Conservation (phyloP, 2,329 filamentous ascomycete genomes). For the Plectosphaerella sp. region DNA sequence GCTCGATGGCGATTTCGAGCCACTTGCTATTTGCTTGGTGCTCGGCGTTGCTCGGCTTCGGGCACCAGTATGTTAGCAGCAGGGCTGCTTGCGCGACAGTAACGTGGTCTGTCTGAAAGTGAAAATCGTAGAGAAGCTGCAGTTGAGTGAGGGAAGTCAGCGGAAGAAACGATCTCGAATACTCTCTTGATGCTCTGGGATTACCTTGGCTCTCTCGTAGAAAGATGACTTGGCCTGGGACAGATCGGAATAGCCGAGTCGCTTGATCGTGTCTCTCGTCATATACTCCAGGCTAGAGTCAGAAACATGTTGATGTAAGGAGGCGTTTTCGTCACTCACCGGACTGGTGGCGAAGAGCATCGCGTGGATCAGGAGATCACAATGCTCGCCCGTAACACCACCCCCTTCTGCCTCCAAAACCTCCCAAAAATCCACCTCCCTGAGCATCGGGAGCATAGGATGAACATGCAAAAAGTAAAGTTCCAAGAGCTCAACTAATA, state of each 20-base stretch:
- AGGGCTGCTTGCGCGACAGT: not conserved
- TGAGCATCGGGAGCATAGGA: constrained; percentile 19
- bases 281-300: not conserved
- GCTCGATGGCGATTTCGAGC: not conserved
- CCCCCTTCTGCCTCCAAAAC: not conserved
- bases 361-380: not conserved
- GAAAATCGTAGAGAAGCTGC: not conserved
- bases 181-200: not conserved
- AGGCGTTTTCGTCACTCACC: not conserved
- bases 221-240: not conserved
- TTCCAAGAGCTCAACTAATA: constrained; percentile 12
- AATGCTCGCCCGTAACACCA: not conserved
- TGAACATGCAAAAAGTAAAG: constrained; percentile 23
- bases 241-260: not conserved
- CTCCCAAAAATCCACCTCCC: constrained; percentile 3
- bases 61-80: not conserved
- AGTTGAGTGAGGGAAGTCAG: not conserved
- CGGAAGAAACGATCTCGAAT: not conserved
- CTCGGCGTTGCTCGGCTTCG: not conserved
- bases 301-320: not conserved
- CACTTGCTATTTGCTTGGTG: not conserved
- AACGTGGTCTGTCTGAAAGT: not conserved
- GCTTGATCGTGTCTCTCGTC: not conserved
- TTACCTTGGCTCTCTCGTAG: constrained; percentile 1
- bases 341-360: not conserved